Base-by-base conservation (phyloP, 345 rosid genomes). In the Diplotaxis tenuifolia region DNA sequence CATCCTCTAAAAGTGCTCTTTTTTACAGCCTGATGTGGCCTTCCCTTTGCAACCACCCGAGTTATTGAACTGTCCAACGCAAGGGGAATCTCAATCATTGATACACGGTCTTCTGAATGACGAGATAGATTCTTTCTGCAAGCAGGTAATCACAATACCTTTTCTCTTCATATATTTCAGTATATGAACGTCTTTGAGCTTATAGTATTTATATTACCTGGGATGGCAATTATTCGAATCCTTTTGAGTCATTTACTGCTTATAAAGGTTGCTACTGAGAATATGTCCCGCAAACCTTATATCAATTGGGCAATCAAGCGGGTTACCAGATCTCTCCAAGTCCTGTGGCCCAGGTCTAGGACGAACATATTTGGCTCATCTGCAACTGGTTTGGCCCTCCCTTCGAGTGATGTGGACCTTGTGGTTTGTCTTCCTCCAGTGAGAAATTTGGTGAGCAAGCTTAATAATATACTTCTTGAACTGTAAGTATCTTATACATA, bases 341-440 rank as follows among this genome's bases (percentile, higher is more conserved):
- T 91, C 53, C 74, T 94, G 52, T 94, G 98, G 98, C 98, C 98
- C 60, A 82, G 98, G 84, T 94, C 98, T 50, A 85, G 98, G 74
- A 89, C 96, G 25, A 88, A 88, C 67, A 79, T 94, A 42, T 94
- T 87, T 84, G 98, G 98, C 78, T 94, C 98, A 74, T 87, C 83
- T 86, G 94, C 97, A 49, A 94, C 95, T 63, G 98, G 98, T 62
- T 80, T 94, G 84, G 83, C 98, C 63, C 96, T 94, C 75, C 98
- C 96, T 65, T 84, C 96, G 42, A 94, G 98, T 81, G 98, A 94
- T 80, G 98, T 94, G 74, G 98, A 94, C 83, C 98, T 94, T 79
- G 98, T 94, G 72, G 95, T 94, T 83, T 86, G 86, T 82, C 95
- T 94, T 66, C 98, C 98, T 78, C 97, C 98, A 68, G 98, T 91